phyloP scores from a whole-genome alignment of 78 protist genomes.

The Emiliania huxleyi region DNA sequence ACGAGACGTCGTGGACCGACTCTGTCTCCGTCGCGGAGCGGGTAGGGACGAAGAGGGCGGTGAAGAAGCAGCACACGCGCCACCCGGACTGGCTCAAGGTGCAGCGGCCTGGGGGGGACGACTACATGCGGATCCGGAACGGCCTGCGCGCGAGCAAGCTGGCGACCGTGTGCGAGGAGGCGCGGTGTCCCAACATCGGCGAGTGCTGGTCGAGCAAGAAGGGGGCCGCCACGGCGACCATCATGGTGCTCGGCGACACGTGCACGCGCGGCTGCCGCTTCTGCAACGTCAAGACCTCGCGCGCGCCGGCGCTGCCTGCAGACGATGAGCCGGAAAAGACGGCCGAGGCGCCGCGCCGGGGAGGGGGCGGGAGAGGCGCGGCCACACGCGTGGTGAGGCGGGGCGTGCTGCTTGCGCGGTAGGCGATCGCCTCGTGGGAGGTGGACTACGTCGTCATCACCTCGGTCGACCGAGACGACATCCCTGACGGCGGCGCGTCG shows the following conservation, averaged over 20 bases:
- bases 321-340: slow-evolving; percentile 75
- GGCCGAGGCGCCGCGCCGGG: slow-evolving; percentile 70
- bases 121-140: not conserved
- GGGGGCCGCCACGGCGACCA: slow-evolving; percentile 83
- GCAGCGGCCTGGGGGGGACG: slow-evolving; percentile 7
- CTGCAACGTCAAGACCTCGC: slow-evolving; percentile 80
- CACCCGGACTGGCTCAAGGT: slow-evolving; percentile 16
- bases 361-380: too few species aligned
- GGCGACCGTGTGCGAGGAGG: slow-evolving; percentile 54
- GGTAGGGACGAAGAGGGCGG: too few species aligned
- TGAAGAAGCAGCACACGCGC: not conserved
- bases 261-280: slow-evolving; percentile 92
- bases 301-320: slow-evolving; percentile 77
- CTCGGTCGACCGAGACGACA: slow-evolving; percentile 87
- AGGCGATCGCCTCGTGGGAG: slow-evolving; percentile 70
- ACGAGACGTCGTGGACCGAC: too few species aligned
- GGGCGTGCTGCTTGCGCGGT: slow-evolving; percentile 70
- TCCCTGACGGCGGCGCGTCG: slow-evolving; percentile 62
- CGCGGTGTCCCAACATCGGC: slow-evolving; percentile 70
- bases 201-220: slow-evolving; percentile 90
- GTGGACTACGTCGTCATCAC: slow-evolving; percentile 88
- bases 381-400: too few species aligned
- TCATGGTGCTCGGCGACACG: slow-evolving; percentile 90
- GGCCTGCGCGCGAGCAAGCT: not conserved
- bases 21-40: too few species aligned